Evolutionary conservation across 2,329 filamentous ascomycete genomes (phyloP), one percentile per base, ranked within the genome.

Genomic region (Zymoseptoria pseudotritici): DNA sequence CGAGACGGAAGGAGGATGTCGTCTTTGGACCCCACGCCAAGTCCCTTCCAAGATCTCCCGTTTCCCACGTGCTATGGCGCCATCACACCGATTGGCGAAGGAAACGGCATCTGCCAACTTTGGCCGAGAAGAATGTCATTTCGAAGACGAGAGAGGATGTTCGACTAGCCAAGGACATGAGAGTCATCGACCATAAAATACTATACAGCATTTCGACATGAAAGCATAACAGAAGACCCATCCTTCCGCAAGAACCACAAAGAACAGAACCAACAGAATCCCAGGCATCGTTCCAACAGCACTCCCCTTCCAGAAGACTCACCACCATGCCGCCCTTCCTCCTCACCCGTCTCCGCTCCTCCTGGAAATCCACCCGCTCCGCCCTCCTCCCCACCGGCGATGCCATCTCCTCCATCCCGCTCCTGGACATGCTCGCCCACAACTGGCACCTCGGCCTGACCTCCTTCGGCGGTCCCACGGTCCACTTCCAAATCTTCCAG

Each of bases 401-500:
- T 9, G 17, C 24, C 4, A 58, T 60, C 49, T 62, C 61, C 3
- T 31, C 49, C 1, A 61, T 56, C 2, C 51, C 54, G 2, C 21
- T 64, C 21, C 9, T 67, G 11, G 65, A 66, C 59, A 66, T 65
- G 62, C 62, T 66, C 17, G 61, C 60, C 7, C 66, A 67, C 51
- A 65, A 60, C 51, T 69, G 66, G 67, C 55, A 65, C 50, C 64
- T 68, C 10, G 66, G 65, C 24, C 59, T 68, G 50, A 67, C 63
- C 22, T 58, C 66, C 7, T 69, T 69, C 59, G 67, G 67, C 73
- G 86, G 86, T 0, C 86, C 86, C 2, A 82, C 86, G 0, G 86
- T 89, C 7, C 86, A 89, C 72, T 89, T 89, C 67, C 82, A 85
- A 66, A 88, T 88, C 59, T 78, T 88, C 57, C 80, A 86, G 65